Evolutionary conservation across 2,329 filamentous ascomycete species (phyloP), one percentile per base, ranked within the genome.

Genomic region (Colletotrichum sp.): DNA sequence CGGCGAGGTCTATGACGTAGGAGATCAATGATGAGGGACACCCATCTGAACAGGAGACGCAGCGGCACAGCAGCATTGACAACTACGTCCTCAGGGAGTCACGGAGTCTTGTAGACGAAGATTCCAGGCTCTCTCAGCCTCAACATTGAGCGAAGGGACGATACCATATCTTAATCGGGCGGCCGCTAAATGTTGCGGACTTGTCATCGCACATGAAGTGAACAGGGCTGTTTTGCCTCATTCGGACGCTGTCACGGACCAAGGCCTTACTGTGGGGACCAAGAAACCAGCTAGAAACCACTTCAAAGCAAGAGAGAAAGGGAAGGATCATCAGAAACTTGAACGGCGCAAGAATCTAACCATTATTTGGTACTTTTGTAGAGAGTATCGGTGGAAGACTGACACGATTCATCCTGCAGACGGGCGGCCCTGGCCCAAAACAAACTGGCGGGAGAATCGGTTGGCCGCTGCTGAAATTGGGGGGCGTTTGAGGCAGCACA

Each of bases 401-500:
- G 43, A 5, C 43, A 52, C n/a, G 4, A 13, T 52, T 24, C 43
- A 21, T 21, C n/a, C 43, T 52, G n/a, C 43, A 21, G 43, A 21
- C 6, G 43, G n/a, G n/a, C 43, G n/a, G n/a, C 43, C 5, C 12
- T 52, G 43, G n/a, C n/a, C 43, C 12, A 21, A 52, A 52, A 52
- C n/a, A 21, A 24, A 21, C n/a, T 21, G 43, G 10, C 10, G 43
- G 43, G 43, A 52, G 10, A 28, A 61, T 61, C 18, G 30, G 26
- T 21, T 15, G 30, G 58, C 28, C 58, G 15, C 58, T 32, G 30
- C 30, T 28, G 63, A 66, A 66, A 66, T 66, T 66, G 30, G 52
- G 43, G 43, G 66, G 66, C 66, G 66, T 34, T 32, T 52, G 43
- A 52, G 43, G 43, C 43, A 52, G 43, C 43, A 34, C 38, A 24